phyloP scores from a whole-genome alignment of 2,329 filamentous ascomycete genomes.

The Fusarium foetens region DNA sequence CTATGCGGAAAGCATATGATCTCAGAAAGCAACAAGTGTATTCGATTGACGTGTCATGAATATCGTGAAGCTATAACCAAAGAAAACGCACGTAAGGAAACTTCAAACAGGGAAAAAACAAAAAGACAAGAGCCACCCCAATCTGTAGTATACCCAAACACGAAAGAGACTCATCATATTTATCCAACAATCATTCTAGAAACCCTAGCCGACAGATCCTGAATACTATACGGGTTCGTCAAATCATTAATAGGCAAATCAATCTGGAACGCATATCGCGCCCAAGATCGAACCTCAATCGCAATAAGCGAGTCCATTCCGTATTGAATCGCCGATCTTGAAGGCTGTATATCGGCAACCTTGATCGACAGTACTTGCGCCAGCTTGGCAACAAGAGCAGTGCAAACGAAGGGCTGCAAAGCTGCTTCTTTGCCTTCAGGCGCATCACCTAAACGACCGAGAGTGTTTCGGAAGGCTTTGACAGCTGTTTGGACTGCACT shows the following conservation, averaged over 20 bases:
- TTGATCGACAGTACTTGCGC: constrained; percentile 41
- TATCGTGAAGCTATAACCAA: neutral
- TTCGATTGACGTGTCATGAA: neutral
- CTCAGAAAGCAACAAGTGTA: neutral
- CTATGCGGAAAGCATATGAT: neutral
- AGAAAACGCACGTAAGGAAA: fast-evolving
- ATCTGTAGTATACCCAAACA: neutral
- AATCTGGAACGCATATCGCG: constrained; percentile 42
- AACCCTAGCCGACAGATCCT: constrained; percentile 37
- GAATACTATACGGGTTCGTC: constrained; percentile 41
- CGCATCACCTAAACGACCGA: constrained; percentile 18
- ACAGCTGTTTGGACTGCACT: constrained; percentile 40
- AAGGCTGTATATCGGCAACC: constrained; percentile 35
- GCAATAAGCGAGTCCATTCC: constrained; percentile 42
- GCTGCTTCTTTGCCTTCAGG: constrained; percentile 31
- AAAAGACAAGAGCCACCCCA: neutral
- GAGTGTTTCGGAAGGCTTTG: constrained; percentile 35
- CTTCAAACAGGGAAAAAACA: neutral
- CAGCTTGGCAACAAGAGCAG: constrained; percentile 38
- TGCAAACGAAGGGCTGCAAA: constrained; percentile 32
- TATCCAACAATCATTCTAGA: constrained; percentile 31
- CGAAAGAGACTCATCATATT: neutral
- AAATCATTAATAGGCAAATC: constrained; percentile 40
- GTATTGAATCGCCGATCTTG: constrained; percentile 39
- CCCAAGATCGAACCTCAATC: constrained; percentile 40